phyloP scores from a whole-genome alignment of 805 yeast genomes.

The Allodekkera sacchari region DNA sequence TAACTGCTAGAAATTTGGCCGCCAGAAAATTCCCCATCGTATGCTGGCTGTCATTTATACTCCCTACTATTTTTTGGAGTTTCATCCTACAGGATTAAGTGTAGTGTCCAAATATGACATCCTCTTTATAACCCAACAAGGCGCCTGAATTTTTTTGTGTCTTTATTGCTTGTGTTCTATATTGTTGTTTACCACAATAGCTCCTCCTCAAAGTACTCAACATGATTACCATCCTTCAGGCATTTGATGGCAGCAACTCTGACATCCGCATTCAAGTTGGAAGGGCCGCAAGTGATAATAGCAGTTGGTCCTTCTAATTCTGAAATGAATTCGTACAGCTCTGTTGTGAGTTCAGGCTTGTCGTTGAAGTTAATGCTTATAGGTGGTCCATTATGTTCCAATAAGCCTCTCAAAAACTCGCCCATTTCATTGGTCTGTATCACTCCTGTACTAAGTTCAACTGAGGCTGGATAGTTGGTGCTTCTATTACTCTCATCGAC shows the following conservation, averaged over 20 bases:
- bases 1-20: no score
- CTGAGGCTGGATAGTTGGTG: no score
- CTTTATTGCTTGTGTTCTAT: no score
- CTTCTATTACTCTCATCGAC: no score
- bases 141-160: no score
- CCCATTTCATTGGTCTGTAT: slow-evolving; percentile 8
- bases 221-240: slow-evolving; percentile 17
- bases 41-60: no score
- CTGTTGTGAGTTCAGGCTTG: slow-evolving; percentile 17
- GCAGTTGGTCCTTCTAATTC: slow-evolving; percentile 20
- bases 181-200: slow-evolving; percentile 23
- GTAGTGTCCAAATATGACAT: no score
- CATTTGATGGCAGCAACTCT: slow-evolving; percentile 24
- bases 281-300: slow-evolving; percentile 31
- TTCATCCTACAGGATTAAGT: no score
- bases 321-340: slow-evolving; percentile 13
- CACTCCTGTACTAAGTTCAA: neutral
- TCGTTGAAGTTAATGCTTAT: slow-evolving; percentile 18
- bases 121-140: no score
- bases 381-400: slow-evolving; percentile 10
- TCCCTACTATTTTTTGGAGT: no score
- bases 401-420: slow-evolving; percentile 11
- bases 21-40: no score
- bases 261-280: slow-evolving; percentile 24
- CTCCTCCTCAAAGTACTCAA: slow-evolving; percentile 31